A percentile compares a stretch with the other conserved stretches of the same genome.
Conservation (phyloP, 345 rosid species). For the Brassica juncea region DNA sequence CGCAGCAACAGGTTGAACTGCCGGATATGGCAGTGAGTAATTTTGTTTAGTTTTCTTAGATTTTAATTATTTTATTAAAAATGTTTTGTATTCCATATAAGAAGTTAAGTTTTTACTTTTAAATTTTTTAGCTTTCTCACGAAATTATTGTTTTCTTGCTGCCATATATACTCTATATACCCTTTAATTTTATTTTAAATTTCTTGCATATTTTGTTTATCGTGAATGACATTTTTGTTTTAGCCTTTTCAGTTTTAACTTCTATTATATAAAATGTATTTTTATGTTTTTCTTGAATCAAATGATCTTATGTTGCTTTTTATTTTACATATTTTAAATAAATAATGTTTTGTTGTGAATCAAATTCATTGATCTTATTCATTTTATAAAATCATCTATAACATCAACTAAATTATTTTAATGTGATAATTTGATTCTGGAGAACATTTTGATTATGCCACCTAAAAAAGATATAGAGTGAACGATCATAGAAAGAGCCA, state of each 20-base stretch:
- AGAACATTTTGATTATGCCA: no score
- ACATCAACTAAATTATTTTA: no score
- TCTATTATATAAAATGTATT: not conserved
- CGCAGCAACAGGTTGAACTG: not conserved
- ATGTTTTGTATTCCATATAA: not conserved
- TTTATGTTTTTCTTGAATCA: no score
- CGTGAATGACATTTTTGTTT: not conserved
- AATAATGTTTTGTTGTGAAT: not conserved
- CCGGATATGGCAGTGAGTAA: not conserved
- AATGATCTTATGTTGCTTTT: not conserved
- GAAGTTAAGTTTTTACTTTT: not conserved
- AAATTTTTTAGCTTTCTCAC: not conserved
- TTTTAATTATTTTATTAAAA: no score
- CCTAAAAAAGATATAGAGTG: not conserved
- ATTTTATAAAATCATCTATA: not conserved
- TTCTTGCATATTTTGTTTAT: no score
- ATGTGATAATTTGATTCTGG: no score
- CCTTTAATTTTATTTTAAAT: no score
- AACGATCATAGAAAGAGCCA: not conserved
- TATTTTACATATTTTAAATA: not conserved
- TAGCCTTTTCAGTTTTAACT: not conserved
- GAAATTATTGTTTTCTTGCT: no score
- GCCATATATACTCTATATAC: not conserved
- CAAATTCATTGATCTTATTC: not conserved
- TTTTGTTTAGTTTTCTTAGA: not conserved